Evolutionary conservation across 192 early-diverging fungal species (phyloP), one percentile per base, ranked within the genome.

Genomic region (Globomyces pollinis-pini): DNA sequence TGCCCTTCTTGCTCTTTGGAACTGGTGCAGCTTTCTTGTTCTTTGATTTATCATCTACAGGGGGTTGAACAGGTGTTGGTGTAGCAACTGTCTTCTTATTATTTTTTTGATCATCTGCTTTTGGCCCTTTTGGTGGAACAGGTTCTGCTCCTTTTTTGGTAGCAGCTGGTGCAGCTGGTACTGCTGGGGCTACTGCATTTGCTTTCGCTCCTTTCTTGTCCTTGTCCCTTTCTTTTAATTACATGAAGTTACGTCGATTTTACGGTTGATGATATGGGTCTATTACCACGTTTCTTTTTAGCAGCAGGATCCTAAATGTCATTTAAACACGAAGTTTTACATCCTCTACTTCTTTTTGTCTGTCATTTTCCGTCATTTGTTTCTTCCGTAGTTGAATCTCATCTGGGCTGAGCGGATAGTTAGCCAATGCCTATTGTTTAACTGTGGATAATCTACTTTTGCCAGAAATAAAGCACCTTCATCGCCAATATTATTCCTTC

Each of bases 321-420:
- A 5, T 31, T 8, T 2, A 35, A n/a, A n/a, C n/a, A n/a, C n/a
- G n/a, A n/a, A 16, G 9, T 18, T 12, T 29, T 65, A 77, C 77
- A 41, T 79, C 77, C 56, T 79, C 77, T 31, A 70, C 65, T 9
- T 79, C 77, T 12, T 73, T 62, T 49, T 71, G 63, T 31, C 68
- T 67, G 43, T 75, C 73, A n/a, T 73, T 28, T 26, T 79, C 77
- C 8, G 60, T 54, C 29, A 76, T 30, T 21, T 63, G 63, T 47
- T 76, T 80, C 35, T 64, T 61, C 12, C 72, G 31, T 33, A 43
- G 33, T 7, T 58, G 33, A 1, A 76, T 32, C 34, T 80, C 78
- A 3, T 76, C 78, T 50, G 67, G 61, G 9, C 43, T 50, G 3
- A 76, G 52, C 0, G 72, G 41, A 26, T 47, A 59, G 45, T 80